Percentiles rank a stretch among this genome's conserved stretches.
These are phyloP conservation scores for Trichocomaceae sp. DNA, from an alignment of 2,329 filamentous ascomycete species.

Conservation along the genomic window DNA sequence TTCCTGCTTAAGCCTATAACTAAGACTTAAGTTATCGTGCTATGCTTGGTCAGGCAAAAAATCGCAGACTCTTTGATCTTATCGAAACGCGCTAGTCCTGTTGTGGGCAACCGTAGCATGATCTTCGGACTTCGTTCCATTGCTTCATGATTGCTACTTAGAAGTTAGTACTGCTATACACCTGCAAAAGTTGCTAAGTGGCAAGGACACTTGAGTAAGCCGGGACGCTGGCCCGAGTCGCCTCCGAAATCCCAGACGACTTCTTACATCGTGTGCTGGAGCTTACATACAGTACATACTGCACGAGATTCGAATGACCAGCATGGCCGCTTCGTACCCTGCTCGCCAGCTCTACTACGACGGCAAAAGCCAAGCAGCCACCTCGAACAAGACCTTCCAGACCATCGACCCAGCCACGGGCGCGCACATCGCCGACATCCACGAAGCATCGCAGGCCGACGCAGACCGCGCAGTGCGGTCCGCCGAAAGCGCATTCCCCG, in stretches of 20 bases:
- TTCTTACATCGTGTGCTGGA: no score
- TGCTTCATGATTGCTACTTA: no score
- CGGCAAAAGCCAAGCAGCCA: conserved; percentile 59
- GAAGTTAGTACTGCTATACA: no score
- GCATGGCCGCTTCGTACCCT: conserved; percentile 35
- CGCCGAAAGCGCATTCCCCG: conserved; percentile 63
- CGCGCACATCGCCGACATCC: conserved; percentile 62
- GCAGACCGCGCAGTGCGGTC: conserved; percentile 67
- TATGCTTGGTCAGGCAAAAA: neutral
- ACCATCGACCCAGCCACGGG: conserved; percentile 69
- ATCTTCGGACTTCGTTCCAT: no score
- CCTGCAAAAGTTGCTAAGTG: no score
- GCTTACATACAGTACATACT: no score
- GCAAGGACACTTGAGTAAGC: neutral
- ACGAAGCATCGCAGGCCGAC: conserved; percentile 59
- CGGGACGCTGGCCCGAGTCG: neutral
- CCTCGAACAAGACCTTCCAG: conserved; percentile 58
- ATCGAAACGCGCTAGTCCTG: conserved; percentile 5
- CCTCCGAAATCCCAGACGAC: neutral
- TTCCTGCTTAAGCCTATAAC: no score
- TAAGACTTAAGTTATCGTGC: no score
- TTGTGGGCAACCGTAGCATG: conserved; percentile 9
- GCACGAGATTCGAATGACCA: neutral
- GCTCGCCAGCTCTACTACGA: conserved; percentile 66
- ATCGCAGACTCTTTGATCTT: neutral